phyloP scores from a whole-genome alignment of 768 basidiomycete species.

The Phaeotremella fagi region DNA sequence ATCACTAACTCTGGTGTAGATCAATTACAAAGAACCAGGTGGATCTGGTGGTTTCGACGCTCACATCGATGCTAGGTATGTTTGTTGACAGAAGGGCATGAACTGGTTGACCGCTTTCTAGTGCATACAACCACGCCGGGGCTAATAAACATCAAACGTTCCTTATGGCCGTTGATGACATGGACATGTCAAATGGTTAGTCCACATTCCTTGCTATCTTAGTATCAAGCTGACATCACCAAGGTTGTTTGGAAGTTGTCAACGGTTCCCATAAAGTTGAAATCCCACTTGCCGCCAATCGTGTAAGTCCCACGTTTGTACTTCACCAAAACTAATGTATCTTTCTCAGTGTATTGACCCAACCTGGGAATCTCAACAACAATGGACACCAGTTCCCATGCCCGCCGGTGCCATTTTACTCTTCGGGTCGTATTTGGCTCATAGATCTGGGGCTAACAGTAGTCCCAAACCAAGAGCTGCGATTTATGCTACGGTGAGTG shows the following conservation, averaged over 20 bases:
- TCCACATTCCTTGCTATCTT: neutral
- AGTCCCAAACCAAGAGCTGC: constrained; percentile 14
- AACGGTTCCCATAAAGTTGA: constrained; percentile 12
- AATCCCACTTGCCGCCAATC: constrained; percentile 16
- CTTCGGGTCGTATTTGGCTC: constrained; percentile 28
- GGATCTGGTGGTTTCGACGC: constrained; percentile 27
- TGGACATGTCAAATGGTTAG: constrained; percentile 16
- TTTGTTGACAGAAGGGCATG: neutral
- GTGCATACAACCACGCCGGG: constrained; percentile 25
- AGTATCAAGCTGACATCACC: neutral
- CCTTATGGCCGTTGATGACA: constrained; percentile 23
- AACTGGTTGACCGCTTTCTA: neutral
- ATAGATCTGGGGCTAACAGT: constrained; percentile 27
- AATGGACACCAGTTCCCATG: constrained; percentile 7
- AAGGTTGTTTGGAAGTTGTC: constrained; percentile 24
- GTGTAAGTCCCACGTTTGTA: constrained; percentile 5
- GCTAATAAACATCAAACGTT: constrained; percentile 19
- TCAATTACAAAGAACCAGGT: constrained; percentile 26
- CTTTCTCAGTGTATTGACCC: constrained; percentile 14
- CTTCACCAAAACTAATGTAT: constrained; percentile 3
- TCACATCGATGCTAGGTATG: constrained; percentile 23
- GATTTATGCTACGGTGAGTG: constrained; percentile 20
- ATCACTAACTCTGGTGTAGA: constrained; percentile 8
- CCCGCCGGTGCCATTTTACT: constrained; percentile 14
- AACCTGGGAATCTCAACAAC: constrained; percentile 1